Evolutionary conservation across 83 land plant species (phyloP).

Genomic region (Picea abies): DNA sequence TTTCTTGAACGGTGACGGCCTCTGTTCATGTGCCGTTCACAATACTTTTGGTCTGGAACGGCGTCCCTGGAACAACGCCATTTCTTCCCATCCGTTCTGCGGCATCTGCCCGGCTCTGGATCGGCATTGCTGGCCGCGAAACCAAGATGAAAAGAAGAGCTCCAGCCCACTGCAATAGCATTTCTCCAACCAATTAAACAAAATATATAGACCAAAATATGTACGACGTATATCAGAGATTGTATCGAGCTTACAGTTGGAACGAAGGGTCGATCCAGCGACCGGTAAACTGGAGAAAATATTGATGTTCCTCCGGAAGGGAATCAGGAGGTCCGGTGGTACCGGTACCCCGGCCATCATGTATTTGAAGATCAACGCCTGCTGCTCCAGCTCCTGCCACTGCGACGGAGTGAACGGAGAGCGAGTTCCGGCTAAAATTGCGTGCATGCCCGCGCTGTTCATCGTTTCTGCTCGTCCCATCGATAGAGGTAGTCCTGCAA

Average conservation of each 20-base stretch:
- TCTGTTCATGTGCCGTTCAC: conserved; percentile 97
- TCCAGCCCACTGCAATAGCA: conserved; percentile 55
- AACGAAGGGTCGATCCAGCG: conserved; percentile 35
- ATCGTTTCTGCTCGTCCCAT: background rate
- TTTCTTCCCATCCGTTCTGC: conserved; percentile 97
- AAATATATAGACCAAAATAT: background rate
- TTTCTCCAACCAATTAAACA: background rate
- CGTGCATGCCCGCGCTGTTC: conserved; percentile 1
- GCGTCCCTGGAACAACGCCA: conserved; percentile 96
- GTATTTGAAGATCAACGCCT: conserved; percentile 67
- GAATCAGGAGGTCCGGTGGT: conserved; percentile 60
- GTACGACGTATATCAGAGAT: background rate
- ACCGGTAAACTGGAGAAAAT: background rate
- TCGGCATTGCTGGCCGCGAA: conserved; percentile 68
- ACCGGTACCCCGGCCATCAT: conserved; percentile 55
- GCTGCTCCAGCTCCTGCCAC: conserved; percentile 74
- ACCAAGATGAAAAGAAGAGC: conserved; percentile 64
- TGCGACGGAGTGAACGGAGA: conserved; percentile 59
- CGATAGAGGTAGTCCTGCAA: background rate
- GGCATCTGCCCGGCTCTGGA: conserved; percentile 96
- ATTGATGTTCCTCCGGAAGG: conserved; percentile 41
- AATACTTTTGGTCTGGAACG: conserved; percentile 88
- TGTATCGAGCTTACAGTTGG: conserved; percentile 37
- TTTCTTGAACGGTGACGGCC: conserved; percentile 98
- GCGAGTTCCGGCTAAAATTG: conserved; percentile 1